phyloP scores from a whole-genome alignment of 2,329 filamentous ascomycete species.

The Leptographium galeiforme region DNA sequence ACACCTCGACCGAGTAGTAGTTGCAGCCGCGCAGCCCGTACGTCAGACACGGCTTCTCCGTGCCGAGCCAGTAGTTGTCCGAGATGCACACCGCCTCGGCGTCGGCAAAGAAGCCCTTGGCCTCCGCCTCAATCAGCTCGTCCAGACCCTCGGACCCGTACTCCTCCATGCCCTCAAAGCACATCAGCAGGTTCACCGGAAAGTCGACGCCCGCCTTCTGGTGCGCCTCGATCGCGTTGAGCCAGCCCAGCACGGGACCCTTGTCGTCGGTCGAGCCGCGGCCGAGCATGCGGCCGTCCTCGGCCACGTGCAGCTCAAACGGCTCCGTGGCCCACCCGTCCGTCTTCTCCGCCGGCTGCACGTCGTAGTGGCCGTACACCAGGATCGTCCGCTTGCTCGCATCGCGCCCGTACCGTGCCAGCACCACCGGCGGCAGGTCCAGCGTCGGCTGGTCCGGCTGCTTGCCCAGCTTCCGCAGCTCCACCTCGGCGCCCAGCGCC shows the following conservation, averaged over 20 bases:
- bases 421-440: constrained; percentile 81
- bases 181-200: constrained; percentile 96
- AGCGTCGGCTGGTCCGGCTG: constrained; percentile 85
- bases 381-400: constrained; percentile 88
- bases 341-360: constrained; percentile 83
- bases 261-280: constrained; percentile 96
- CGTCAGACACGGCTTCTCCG: constrained; percentile 94
- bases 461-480: constrained; percentile 77
- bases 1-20: constrained; percentile 89
- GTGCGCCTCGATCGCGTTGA: constrained; percentile 96
- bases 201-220: constrained; percentile 89
- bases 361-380: constrained; percentile 97
- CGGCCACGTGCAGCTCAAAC: constrained; percentile 75
- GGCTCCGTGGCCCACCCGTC: constrained; percentile 96
- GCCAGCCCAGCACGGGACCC: constrained; percentile 90
- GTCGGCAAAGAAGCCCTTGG: constrained; percentile 88
- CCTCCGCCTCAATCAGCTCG: constrained; percentile 83
- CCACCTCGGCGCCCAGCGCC: constrained; percentile 70
- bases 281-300: constrained; percentile 90
- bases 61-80: constrained; percentile 99
- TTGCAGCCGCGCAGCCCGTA: constrained; percentile 96
- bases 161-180: constrained; percentile 99
- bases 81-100: constrained; percentile 95
- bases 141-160: constrained; percentile 94
- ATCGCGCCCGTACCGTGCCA: constrained; percentile 86